A percentile compares a stretch with the other conserved stretches of the same genome.
Conservation (phyloP, 257 asterid genomes). For the Anisodus acutangulus region DNA sequence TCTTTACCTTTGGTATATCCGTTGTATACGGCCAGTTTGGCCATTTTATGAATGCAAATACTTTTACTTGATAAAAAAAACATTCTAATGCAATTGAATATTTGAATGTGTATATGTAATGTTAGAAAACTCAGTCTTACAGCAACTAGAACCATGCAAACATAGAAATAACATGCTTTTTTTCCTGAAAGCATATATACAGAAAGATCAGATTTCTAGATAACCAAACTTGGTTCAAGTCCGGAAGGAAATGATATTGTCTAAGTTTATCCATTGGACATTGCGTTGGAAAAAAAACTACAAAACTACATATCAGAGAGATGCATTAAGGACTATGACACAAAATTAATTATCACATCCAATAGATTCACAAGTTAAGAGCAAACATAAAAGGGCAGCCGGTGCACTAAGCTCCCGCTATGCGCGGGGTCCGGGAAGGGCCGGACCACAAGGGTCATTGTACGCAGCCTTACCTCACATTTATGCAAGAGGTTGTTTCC, state of each 20-base stretch:
- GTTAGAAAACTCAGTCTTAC: background rate
- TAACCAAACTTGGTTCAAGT: slow-evolving; percentile 9
- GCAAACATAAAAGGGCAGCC: background rate
- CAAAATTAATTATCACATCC: slow-evolving; percentile 1
- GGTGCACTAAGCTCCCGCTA: too few relatives aligned
- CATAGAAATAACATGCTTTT: background rate
- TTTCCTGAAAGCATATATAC: background rate
- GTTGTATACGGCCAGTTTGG: too few relatives aligned
- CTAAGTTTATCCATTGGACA: slow-evolving; percentile 17
- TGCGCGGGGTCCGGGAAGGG: too few relatives aligned
- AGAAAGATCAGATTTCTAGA: slow-evolving; percentile 5
- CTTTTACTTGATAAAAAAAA: background rate
- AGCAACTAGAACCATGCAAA: slow-evolving; percentile 21
- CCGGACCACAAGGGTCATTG: too few relatives aligned
- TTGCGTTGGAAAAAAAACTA: background rate
- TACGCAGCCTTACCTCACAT: too few relatives aligned
- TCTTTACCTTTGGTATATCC: too few relatives aligned
- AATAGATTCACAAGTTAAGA: background rate
- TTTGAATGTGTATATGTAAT: background rate
- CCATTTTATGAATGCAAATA: too few relatives aligned
- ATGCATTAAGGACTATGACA: background rate
- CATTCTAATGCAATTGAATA: slow-evolving; percentile 16
- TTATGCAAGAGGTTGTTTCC: too few relatives aligned
- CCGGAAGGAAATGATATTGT: background rate
- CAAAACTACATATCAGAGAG: slow-evolving; percentile 1